These are phyloP conservation scores for Aspergillus sp. DNA, from an alignment of 2,329 filamentous ascomycete genomes.

Conservation along the genomic window DNA sequence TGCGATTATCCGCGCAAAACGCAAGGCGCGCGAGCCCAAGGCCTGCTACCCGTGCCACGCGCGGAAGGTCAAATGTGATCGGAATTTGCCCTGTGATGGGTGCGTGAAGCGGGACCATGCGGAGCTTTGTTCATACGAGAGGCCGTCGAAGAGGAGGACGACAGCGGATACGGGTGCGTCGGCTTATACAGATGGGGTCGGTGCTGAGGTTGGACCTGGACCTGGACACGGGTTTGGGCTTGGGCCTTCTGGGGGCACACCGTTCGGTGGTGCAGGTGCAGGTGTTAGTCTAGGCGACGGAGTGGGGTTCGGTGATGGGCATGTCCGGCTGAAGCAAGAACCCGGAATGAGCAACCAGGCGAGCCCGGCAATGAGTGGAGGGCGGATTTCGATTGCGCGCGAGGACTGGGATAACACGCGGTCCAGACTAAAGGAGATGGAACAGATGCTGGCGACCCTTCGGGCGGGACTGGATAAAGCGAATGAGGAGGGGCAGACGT, in stretches of 20 bases:
- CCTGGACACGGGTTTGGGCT: neutral
- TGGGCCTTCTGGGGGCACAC: neutral
- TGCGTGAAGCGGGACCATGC: constrained; percentile 56
- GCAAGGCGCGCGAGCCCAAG: constrained; percentile 54
- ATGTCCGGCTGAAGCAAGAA: constrained; percentile 32
- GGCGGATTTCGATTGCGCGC: constrained; percentile 45
- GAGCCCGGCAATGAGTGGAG: constrained; percentile 20
- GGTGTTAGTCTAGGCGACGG: neutral
- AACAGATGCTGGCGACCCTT: constrained; percentile 45
- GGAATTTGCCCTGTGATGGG: constrained; percentile 53
- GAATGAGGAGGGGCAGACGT: constrained; percentile 34
- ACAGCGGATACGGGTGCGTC: constrained; percentile 29
- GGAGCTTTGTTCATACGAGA: constrained; percentile 54
- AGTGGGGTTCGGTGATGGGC: constrained; percentile 25
- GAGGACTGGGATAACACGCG: constrained; percentile 52
- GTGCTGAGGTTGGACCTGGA: neutral
- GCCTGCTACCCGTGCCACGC: constrained; percentile 53
- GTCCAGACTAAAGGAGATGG: constrained; percentile 48
- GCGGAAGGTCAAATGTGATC: constrained; percentile 55
- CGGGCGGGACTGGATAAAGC: constrained; percentile 45
- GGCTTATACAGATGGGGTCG: constrained; percentile 29
- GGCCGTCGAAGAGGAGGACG: constrained; percentile 51
- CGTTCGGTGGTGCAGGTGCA: constrained; percentile 14
- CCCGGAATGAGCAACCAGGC: constrained; percentile 18
- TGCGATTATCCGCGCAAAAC: constrained; percentile 53